phyloP scores from a whole-genome alignment of 176 grass and related monocot genomes.

The Carex kokanica region DNA sequence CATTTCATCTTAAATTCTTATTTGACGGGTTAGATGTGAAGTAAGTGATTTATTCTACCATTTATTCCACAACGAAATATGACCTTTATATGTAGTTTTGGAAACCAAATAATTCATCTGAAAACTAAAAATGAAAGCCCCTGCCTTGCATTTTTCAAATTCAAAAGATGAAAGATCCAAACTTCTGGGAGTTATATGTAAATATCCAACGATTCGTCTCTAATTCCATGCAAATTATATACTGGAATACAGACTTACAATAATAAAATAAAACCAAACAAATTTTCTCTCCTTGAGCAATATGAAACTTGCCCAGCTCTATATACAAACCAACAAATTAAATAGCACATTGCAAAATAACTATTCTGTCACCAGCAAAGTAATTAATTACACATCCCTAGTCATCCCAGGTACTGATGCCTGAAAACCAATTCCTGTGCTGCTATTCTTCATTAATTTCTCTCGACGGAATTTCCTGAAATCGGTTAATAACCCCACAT shows the following conservation, averaged over 20 bases:
- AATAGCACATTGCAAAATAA: background rate
- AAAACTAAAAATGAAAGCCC: background rate
- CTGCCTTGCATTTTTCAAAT: background rate
- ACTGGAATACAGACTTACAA: conserved; percentile 9
- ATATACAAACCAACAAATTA: conserved; percentile 4
- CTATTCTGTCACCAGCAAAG: background rate
- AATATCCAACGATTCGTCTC: background rate
- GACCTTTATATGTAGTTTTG: background rate
- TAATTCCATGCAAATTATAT: background rate
- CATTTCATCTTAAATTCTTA: too few species aligned
- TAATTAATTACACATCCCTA: background rate
- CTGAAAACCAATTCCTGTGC: background rate
- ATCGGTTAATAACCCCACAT: conserved; percentile 58
- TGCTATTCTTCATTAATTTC: conserved; percentile 29
- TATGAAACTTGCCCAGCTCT: background rate
- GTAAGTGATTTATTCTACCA: too few species aligned
- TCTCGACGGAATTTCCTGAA: conserved; percentile 47
- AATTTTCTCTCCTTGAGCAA: background rate
- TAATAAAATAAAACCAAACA: background rate
- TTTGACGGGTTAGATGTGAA: too few species aligned
- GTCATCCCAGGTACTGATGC: conserved; percentile 4
- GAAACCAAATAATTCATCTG: background rate
- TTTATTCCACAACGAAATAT: too few species aligned
- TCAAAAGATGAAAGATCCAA: background rate
- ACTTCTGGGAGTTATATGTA: background rate